phyloP scores from a whole-genome alignment of 495 filamentous ascomycete species.

The Hyphodiscus hymeniophilus region DNA sequence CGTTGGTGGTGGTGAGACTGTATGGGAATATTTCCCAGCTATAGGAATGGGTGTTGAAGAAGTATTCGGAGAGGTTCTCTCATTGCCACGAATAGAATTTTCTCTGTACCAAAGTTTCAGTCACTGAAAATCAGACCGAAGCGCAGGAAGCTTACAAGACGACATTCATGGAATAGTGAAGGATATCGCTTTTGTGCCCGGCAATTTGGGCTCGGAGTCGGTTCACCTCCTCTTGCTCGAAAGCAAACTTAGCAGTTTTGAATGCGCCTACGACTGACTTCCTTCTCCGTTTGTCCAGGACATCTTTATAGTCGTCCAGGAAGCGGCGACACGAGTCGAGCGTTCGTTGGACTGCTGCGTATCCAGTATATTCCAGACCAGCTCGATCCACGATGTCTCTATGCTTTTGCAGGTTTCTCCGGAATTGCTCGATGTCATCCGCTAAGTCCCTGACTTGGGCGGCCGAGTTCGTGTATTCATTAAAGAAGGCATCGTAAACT shows the following conservation, averaged over 20 bases:
- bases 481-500: constrained; percentile 7
- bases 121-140: neutral
- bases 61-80: neutral
- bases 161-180: constrained; percentile 1
- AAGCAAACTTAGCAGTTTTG: constrained; percentile 1
- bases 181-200: neutral
- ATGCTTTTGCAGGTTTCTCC: neutral
- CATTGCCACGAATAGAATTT: neutral
- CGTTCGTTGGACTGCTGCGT: neutral
- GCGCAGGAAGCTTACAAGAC: constrained; percentile 2
- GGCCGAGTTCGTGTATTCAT: neutral
- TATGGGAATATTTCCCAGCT: neutral
- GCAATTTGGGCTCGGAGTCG: neutral
- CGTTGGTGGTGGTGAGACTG: neutral
- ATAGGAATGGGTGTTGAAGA: neutral
- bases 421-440: constrained; percentile 2
- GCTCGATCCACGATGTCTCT: neutral
- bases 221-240: neutral
- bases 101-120: neutral
- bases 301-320: constrained; percentile 1
- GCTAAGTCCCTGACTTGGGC: neutral
- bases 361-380: neutral
- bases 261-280: neutral
- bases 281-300: neutral
- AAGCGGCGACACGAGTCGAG: neutral